These are phyloP conservation scores for Linderina pennispora DNA, from an alignment of 192 early-diverging fungal genomes.

Conservation along the genomic window DNA sequence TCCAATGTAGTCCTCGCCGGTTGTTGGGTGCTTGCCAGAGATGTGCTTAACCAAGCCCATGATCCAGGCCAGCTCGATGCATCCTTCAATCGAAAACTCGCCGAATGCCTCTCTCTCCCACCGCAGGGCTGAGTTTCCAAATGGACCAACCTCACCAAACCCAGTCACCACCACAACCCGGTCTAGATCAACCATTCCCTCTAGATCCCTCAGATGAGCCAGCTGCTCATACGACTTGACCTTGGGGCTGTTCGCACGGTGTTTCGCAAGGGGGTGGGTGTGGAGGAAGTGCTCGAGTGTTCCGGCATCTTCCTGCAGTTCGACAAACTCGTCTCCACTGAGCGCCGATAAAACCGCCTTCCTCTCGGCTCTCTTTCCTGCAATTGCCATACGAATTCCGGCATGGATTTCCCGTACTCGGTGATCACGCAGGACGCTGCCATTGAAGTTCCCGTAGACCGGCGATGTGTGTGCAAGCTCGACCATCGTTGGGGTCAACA, in stretches of 20 bases:
- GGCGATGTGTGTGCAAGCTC: constrained; percentile 67
- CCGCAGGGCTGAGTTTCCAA: constrained; percentile 82
- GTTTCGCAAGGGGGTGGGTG: no score
- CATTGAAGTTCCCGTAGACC: constrained; percentile 83
- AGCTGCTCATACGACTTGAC: no score
- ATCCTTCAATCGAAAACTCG: constrained; percentile 48
- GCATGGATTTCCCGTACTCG: constrained; percentile 66
- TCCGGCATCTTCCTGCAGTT: no score
- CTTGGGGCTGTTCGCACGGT: no score
- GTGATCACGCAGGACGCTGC: constrained; percentile 71
- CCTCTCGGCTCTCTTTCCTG: no score
- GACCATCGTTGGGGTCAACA: constrained; percentile 72
- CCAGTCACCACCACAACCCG: constrained; percentile 86
- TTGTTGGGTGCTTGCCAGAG: constrained; percentile 70
- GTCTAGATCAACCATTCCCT: constrained; percentile 81
- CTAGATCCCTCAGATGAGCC: no score
- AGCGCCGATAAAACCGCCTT: no score
- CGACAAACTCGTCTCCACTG: no score
- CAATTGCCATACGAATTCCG: constrained; percentile 60
- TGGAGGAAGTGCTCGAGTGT: constrained; percentile 59
- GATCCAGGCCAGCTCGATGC: constrained; percentile 96
- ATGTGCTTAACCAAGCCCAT: constrained; percentile 91
- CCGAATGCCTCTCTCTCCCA: constrained; percentile 95
- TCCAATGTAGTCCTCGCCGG: constrained; percentile 64
- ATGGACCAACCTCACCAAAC: constrained; percentile 90